phyloP scores from a whole-genome alignment of 768 basidiomycete genomes.

The Crassisporium funariophilum region DNA sequence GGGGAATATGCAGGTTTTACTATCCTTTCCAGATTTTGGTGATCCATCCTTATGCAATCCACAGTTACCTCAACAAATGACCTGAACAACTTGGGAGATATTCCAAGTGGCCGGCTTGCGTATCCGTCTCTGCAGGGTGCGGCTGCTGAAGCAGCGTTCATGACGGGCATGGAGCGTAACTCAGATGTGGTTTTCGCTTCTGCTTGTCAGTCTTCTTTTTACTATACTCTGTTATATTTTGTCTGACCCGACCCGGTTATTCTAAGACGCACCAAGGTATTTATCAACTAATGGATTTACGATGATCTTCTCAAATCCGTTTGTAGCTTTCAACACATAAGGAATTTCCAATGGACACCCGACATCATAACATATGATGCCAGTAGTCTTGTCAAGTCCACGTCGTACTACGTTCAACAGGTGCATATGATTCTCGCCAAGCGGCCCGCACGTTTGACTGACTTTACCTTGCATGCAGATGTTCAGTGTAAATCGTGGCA shows the following conservation, averaged over 20 bases:
- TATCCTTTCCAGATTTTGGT: not conserved
- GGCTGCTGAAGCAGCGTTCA: constrained; percentile 57
- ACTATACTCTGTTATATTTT: too few species aligned
- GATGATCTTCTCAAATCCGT: not conserved
- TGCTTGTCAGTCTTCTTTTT: too few species aligned
- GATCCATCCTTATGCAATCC: not conserved
- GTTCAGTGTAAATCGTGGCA: constrained; percentile 39
- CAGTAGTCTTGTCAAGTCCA: constrained; percentile 32
- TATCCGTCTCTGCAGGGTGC: constrained; percentile 41
- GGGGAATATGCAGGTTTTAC: constrained; percentile 52
- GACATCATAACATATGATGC: constrained; percentile 43
- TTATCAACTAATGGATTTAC: not conserved
- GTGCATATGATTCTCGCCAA: constrained; percentile 16
- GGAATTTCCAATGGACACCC: constrained; percentile 39
- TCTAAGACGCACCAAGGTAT: constrained; percentile 31
- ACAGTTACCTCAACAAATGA: constrained; percentile 37
- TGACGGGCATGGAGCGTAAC: constrained; percentile 62
- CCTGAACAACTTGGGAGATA: constrained; percentile 26
- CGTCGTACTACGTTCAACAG: constrained; percentile 41
- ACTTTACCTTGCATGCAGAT: constrained; percentile 26
- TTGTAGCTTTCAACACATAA: constrained; percentile 35
- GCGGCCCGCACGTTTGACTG: not conserved
- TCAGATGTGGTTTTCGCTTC: constrained; percentile 59
- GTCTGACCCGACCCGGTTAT: too few species aligned
- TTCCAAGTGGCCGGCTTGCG: constrained; percentile 30